Evolutionary conservation across 495 filamentous ascomycete genomes (phyloP), one percentile per base, ranked within the genome.

Genomic region (Cairneyella variabilis): DNA sequence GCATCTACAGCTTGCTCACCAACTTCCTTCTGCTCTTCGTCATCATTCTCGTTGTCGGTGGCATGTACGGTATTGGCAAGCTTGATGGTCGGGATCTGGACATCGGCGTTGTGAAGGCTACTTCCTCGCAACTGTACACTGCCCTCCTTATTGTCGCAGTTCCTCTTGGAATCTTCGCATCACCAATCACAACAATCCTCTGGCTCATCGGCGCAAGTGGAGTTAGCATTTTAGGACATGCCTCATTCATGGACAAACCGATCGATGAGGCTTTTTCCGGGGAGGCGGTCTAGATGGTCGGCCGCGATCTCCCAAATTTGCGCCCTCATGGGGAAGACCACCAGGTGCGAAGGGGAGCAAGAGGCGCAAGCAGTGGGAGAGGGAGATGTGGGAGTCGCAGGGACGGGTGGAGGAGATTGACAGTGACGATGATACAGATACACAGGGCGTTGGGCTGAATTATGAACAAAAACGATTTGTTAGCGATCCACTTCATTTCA

Each of bases 251-350:
- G 85, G 93, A 98, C 73, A 96, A 96, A 79, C 92, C 92, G 32
- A 96, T 97, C 78, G 93, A 97, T 83, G 91, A 92, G 91, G 91
- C 92, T 98, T 98, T 98, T 97, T 98, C 95, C 81, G 93, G 96
- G 93, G 95, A 97, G 92, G 93, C 91, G 91, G 91, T 97, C 89
- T 97, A 97, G 84, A 82, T 91, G 91, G 91, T 96, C 91, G 91
- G 88, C 91, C 90, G 90, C 91, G 89, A 95, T 82, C 89, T 96
- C 91, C 90, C 85, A 83, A 90, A 82, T 77, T 78, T 87, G 84
- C 84, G 88, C 89, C 88, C 88, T 83, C 74, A 86, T 88, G 89
- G 91, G 91, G 90, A 95, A 96, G 91, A 95, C 90, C 90, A 91
- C 85, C 88, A 81, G 87, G 87, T 86, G 84, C 80, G 82, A 78